These are phyloP conservation scores for Phytopythium mirpurense DNA, from an alignment of 352 stramenopile species.

Conservation along the genomic window DNA sequence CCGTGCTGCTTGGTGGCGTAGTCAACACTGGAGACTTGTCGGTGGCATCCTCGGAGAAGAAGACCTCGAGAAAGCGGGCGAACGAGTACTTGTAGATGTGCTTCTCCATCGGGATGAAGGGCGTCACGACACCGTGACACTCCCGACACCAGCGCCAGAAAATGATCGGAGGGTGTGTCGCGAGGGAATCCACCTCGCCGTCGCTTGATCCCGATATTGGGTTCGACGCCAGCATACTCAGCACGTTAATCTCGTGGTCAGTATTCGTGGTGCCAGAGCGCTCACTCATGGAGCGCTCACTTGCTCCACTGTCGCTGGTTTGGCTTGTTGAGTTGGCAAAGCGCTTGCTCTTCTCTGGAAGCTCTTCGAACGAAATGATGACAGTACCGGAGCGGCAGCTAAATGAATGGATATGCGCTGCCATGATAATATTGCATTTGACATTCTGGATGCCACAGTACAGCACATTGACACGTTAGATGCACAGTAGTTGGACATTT, in stretches of 20 bases:
- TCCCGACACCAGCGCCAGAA: slow-evolving; percentile 97
- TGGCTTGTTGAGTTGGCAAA: slow-evolving; percentile 33
- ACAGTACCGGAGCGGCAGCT: slow-evolving; percentile 67
- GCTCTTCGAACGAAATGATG: slow-evolving; percentile 78
- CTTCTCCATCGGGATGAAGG: slow-evolving; percentile 84
- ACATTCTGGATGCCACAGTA: slow-evolving; percentile 36
- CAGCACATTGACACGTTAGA: neutral
- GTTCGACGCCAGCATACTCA: slow-evolving; percentile 34
- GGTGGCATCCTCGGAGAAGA: slow-evolving; percentile 86
- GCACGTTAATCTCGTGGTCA: slow-evolving; percentile 39
- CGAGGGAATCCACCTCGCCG: slow-evolving; percentile 17
- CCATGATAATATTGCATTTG: slow-evolving; percentile 80
- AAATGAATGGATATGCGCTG: slow-evolving; percentile 79
- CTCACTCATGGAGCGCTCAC: slow-evolving; percentile 10
- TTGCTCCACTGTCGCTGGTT: slow-evolving; percentile 19
- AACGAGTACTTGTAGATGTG: slow-evolving; percentile 97
- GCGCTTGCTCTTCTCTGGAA: slow-evolving; percentile 52
- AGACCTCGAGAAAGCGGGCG: slow-evolving; percentile 96
- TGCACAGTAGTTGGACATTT: no score
- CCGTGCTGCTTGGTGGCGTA: slow-evolving; percentile 12
- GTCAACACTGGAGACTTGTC: slow-evolving; percentile 21
- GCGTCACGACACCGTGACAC: slow-evolving; percentile 91
- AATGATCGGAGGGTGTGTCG: slow-evolving; percentile 70
- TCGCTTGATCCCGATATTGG: slow-evolving; percentile 17
- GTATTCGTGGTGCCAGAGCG: slow-evolving; percentile 16